phyloP scores from a whole-genome alignment of 108 stramenopile species.

The Fragilaria crotonensis region DNA sequence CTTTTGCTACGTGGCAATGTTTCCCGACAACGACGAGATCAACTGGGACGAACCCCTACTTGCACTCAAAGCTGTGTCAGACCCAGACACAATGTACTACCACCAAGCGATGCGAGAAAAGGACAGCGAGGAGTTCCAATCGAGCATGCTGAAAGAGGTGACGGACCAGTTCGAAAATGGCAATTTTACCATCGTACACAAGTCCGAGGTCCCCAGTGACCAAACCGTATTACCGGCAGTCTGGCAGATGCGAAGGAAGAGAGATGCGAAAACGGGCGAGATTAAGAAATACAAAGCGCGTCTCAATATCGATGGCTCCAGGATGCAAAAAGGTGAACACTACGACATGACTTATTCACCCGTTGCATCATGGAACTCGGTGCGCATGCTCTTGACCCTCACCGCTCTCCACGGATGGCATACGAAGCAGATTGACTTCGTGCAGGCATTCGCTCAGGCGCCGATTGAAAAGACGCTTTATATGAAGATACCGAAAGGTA shows the following conservation, averaged over 20 bases:
- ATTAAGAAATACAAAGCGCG: slow-evolving; percentile 25
- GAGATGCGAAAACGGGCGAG: slow-evolving; percentile 20
- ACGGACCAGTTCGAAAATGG: not conserved
- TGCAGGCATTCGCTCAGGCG: slow-evolving; percentile 17
- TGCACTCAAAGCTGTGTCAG: slow-evolving; percentile 1
- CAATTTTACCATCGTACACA: slow-evolving; percentile 10
- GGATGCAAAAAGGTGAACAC: slow-evolving; percentile 3
- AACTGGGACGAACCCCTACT: not conserved
- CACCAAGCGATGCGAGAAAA: slow-evolving; percentile 14
- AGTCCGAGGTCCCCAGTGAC: slow-evolving; percentile 14
- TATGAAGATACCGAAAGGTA: slow-evolving; percentile 19
- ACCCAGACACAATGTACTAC: slow-evolving; percentile 5
- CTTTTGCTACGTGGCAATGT: not conserved
- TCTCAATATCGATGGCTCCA: slow-evolving; percentile 24
- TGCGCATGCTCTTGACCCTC: slow-evolving; percentile 2
- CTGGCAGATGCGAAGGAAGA: slow-evolving; percentile 43
- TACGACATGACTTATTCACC: slow-evolving; percentile 28
- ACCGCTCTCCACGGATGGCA: not conserved
- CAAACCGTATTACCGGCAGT: slow-evolving; percentile 25
- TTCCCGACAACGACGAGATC: not conserved
- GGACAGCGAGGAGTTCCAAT: slow-evolving; percentile 1
- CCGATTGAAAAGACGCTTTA: slow-evolving; percentile 13
- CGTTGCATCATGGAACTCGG: no score
- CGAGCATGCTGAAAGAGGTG: slow-evolving; percentile 16
- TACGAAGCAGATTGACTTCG: slow-evolving; percentile 1